A percentile compares a stretch with the other conserved stretches of the same genome.
Evolutionary conservation across 139 green algal species (phyloP).

Genomic region (Tetradesmus lagerheimii): DNA sequence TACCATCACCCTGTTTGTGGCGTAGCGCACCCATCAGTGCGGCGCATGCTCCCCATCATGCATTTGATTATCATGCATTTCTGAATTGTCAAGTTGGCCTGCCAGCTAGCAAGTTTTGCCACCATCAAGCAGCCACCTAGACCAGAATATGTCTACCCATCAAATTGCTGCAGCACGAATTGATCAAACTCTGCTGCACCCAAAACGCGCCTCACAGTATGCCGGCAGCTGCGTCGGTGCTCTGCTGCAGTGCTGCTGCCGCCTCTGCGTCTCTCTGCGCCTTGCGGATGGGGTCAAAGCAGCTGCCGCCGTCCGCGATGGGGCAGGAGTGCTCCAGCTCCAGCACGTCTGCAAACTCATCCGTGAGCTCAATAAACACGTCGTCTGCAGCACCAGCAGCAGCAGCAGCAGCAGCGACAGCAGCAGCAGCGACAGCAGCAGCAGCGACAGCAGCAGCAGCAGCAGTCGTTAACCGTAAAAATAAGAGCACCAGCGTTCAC

Average conservation of each 20-base stretch:
- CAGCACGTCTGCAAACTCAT: slow-evolving; percentile 41
- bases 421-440: background rate
- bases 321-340: background rate
- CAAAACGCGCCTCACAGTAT: background rate
- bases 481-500: too few relatives aligned
- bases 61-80: too few relatives aligned
- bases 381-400: background rate
- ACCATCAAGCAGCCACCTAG: too few relatives aligned
- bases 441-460: background rate
- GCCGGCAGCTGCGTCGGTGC: background rate
- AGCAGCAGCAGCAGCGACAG: background rate
- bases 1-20: too few relatives aligned
- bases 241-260: background rate
- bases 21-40: too few relatives aligned
- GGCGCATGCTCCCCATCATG: too few relatives aligned
- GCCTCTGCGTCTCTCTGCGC: background rate
- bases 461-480: too few relatives aligned
- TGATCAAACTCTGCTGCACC: background rate
- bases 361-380: slow-evolving; percentile 35
- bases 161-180: background rate
- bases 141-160: too few relatives aligned
- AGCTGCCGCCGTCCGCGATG: background rate
- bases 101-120: too few relatives aligned
- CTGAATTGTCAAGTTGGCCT: too few relatives aligned
- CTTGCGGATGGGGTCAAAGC: background rate